Evolutionary conservation across 1,139 yeast genomes (phyloP).

Genomic region (Suhomyces panamericanus): DNA sequence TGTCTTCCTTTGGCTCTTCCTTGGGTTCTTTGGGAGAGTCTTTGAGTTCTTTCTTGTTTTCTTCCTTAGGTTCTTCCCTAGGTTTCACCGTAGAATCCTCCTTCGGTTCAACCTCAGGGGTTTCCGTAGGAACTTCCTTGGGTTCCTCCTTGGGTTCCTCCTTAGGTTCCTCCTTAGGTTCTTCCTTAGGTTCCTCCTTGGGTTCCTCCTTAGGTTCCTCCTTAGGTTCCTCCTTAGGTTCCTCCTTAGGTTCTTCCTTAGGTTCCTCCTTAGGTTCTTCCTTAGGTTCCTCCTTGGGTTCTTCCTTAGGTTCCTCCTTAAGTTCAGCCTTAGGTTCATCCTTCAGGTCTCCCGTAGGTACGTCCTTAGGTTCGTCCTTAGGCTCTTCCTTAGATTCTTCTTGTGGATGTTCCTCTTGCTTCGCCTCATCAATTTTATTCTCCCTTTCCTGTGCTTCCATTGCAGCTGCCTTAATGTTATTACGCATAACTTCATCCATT

Average conservation of each 20-base stretch:
- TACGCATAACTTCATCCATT: slow-evolving; percentile 50
- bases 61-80: background rate
- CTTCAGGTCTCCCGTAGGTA: background rate
- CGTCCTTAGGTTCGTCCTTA: background rate
- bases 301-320: background rate
- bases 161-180: background rate
- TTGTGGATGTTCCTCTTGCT: background rate
- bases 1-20: background rate
- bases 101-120: too few relatives aligned
- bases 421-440: background rate
- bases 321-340: background rate
- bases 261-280: background rate
- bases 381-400: background rate
- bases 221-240: background rate
- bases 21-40: background rate
- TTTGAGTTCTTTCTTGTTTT: background rate
- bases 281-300: too few relatives aligned
- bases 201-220: background rate
- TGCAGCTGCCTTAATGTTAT: slow-evolving; percentile 33
- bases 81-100: background rate
- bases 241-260: background rate
- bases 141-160: background rate
- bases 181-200: background rate
- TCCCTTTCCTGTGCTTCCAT: slow-evolving; percentile 2
- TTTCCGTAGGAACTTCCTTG: background rate